Percentiles rank a stretch among this genome's conserved stretches.
These are phyloP conservation scores for Infundibulicybe gibba DNA, from an alignment of 768 basidiomycete species.

Conservation along the genomic window DNA sequence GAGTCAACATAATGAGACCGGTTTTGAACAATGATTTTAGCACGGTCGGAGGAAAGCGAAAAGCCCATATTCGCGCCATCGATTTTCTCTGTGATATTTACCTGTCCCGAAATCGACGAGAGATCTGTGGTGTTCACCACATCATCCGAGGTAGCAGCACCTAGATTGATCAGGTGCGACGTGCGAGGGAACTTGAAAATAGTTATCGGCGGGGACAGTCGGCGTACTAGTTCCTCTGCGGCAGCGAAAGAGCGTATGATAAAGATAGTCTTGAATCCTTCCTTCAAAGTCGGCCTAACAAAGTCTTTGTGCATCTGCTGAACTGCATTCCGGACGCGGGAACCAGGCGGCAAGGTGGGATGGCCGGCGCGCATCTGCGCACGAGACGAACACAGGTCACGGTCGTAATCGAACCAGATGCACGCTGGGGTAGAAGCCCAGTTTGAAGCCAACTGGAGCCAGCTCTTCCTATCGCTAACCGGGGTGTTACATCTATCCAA, in stretches of 20 bases:
- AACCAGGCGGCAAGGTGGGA: constrained; percentile 54
- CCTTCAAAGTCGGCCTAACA: constrained; percentile 38
- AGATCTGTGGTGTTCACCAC: constrained; percentile 25
- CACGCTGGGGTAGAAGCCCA: constrained; percentile 44
- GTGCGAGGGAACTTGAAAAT: constrained; percentile 62
- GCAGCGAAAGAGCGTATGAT: constrained; percentile 48
- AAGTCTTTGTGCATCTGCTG: constrained; percentile 48
- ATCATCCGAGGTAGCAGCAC: constrained; percentile 54
- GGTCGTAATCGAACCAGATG: constrained; percentile 53
- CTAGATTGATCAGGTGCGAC: constrained; percentile 54
- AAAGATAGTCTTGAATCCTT: constrained; percentile 51
- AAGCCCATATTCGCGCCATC: constrained; percentile 70
- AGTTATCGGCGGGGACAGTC: constrained; percentile 36
- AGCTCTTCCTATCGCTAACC: constrained; percentile 39
- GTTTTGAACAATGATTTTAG: constrained; percentile 52
- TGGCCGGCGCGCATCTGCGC: constrained; percentile 57
- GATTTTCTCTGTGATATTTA: constrained; percentile 60
- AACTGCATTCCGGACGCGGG: constrained; percentile 50
- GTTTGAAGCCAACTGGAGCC: constrained; percentile 46
- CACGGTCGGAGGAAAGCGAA: constrained; percentile 45
- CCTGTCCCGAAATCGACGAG: constrained; percentile 19
- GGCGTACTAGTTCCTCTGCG: constrained; percentile 39
- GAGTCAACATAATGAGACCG: constrained; percentile 58
- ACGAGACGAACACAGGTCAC: constrained; percentile 44
- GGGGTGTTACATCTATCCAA: constrained; percentile 58